These are phyloP conservation scores for Prunus dulcis DNA, from an alignment of 306 rosid species.

Conservation along the genomic window DNA sequence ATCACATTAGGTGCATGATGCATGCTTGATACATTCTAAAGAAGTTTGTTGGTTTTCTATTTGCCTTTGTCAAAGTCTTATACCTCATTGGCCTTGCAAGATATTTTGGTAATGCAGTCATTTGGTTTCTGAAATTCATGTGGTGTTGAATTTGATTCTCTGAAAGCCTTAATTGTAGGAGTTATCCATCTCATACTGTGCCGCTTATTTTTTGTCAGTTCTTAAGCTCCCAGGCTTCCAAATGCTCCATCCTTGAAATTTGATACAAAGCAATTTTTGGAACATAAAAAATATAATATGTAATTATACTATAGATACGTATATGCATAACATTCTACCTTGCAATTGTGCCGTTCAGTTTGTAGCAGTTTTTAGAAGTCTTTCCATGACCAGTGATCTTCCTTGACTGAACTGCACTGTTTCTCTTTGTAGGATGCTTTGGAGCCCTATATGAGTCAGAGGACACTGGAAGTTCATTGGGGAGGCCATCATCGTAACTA, in stretches of 20 bases:
- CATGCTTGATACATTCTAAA: neutral
- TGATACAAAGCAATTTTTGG: neutral
- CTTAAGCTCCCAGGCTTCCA: neutral
- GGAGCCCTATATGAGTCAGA: conserved; percentile 60
- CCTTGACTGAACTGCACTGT: neutral
- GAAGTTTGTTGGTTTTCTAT: neutral
- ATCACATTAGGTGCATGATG: neutral
- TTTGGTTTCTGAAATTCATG: neutral
- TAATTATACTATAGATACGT: neutral
- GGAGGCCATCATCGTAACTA: conserved; percentile 73
- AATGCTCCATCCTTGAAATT: neutral
- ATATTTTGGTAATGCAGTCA: neutral
- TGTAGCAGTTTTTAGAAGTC: neutral
- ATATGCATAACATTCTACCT: neutral
- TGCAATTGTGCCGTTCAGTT: neutral
- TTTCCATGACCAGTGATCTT: neutral
- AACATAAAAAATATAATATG: neutral
- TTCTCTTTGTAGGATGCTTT: neutral
- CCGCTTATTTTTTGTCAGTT: neutral
- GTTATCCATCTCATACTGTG: neutral
- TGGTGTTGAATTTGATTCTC: neutral
- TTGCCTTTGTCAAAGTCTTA: neutral
- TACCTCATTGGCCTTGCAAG: neutral
- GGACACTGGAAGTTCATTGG: conserved; percentile 69
- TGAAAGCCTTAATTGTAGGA: neutral